Conservation (phyloP, 2,329 filamentous ascomycete genomes). For the Microsporum canis region DNA sequence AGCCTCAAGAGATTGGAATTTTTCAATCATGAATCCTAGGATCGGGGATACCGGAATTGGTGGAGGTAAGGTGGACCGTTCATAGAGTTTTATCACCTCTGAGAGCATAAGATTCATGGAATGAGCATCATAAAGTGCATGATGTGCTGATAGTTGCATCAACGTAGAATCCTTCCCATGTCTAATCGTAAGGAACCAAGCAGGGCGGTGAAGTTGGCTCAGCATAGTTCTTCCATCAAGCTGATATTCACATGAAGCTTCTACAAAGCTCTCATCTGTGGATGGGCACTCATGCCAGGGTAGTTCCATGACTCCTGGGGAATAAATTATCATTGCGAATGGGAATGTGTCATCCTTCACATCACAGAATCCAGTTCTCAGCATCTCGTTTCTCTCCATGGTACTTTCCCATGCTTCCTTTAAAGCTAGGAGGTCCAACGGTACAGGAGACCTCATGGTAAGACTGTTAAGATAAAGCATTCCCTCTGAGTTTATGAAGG, state of each 20-base stretch:
- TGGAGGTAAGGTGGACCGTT: conserved; percentile 17
- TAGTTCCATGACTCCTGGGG: conserved; percentile 21
- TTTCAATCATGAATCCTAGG: conserved; percentile 36
- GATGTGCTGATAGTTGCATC: conserved; percentile 53
- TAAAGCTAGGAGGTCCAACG: conserved; percentile 35
- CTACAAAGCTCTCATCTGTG: not conserved
- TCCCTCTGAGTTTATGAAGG: conserved; percentile 58
- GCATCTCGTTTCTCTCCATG: conserved; percentile 51
- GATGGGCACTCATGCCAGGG: conserved; percentile 27
- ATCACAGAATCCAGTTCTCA: conserved; percentile 62
- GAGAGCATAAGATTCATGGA: conserved; percentile 56
- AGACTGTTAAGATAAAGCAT: conserved; percentile 66
- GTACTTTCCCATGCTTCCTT: conserved; percentile 49
- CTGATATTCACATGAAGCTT: not conserved
- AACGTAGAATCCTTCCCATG: conserved; percentile 18
- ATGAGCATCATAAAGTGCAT: conserved; percentile 75
- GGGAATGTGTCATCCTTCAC: conserved; percentile 49
- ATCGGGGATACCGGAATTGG: conserved; percentile 32
- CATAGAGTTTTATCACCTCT: conserved; percentile 42
- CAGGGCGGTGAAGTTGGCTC: conserved; percentile 39
- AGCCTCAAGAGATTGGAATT: conserved; percentile 22
- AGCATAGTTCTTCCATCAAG: not conserved
- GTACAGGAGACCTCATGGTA: conserved; percentile 38
- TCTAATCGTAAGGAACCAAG: conserved; percentile 52
- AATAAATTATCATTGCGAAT: conserved; percentile 65